phyloP scores from a whole-genome alignment of 495 filamentous ascomycete genomes.

The Aspergillus haitiensis region DNA sequence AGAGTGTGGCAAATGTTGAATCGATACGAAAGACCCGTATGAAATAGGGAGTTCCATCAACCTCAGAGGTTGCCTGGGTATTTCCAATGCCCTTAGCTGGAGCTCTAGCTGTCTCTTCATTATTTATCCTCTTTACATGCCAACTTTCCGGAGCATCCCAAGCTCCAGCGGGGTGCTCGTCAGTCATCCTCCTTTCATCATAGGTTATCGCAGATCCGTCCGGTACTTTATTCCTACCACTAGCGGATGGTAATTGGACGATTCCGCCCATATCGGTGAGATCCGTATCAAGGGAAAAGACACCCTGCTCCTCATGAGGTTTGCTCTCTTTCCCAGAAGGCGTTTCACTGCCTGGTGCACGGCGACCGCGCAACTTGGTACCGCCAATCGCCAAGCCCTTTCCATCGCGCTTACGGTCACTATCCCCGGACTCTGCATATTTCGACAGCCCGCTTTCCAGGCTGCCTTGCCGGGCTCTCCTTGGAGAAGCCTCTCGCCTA shows the following conservation, averaged over 20 bases:
- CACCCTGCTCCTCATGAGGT: constrained; percentile 37
- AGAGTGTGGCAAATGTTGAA: constrained; percentile 89
- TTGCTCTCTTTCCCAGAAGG: constrained; percentile 29
- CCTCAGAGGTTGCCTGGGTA: constrained; percentile 52
- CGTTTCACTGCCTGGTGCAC: constrained; percentile 58
- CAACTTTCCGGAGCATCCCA: constrained; percentile 95
- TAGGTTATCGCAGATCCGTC: constrained; percentile 51
- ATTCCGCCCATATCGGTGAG: constrained; percentile 83
- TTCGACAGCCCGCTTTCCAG: constrained; percentile 36
- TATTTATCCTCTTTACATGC: constrained; percentile 70
- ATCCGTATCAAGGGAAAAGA: constrained; percentile 80
- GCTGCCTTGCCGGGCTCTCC: constrained; percentile 44
- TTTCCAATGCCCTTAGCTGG: constrained; percentile 59
- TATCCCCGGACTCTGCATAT: constrained; percentile 37
- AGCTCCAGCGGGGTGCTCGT: constrained; percentile 38
- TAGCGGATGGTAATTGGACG: constrained; percentile 47
- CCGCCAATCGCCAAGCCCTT: constrained; percentile 40
- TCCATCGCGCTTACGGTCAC: constrained; percentile 46
- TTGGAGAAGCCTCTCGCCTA: constrained; percentile 52
- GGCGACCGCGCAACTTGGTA: constrained; percentile 43
- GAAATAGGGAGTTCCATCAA: constrained; percentile 72
- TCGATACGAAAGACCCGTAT: constrained; percentile 95
- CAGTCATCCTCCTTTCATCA: constrained; percentile 32
- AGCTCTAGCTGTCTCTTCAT: constrained; percentile 61
- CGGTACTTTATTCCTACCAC: constrained; percentile 50